These are phyloP conservation scores for Clonostachys chloroleuca DNA, from an alignment of 2,329 filamentous ascomycete species.

Conservation along the genomic window DNA sequence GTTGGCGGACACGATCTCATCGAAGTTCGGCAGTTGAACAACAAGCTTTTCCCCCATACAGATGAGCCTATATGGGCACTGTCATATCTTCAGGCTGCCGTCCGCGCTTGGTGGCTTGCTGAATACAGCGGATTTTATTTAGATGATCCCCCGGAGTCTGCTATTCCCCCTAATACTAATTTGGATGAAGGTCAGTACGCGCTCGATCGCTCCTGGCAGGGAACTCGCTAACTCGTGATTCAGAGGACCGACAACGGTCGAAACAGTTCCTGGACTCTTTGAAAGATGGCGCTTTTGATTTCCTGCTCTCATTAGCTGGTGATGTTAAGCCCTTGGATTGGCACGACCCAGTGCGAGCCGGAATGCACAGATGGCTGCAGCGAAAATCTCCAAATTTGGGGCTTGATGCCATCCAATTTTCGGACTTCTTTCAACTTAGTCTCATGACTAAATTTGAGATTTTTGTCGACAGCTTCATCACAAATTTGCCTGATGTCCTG, in stretches of 20 bases:
- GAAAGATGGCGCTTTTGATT: slow-evolving; percentile 88
- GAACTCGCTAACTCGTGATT: slow-evolving; percentile 16
- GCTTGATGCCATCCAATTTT: slow-evolving; percentile 64
- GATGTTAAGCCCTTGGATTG: slow-evolving; percentile 78
- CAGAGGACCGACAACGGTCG: slow-evolving; percentile 66
- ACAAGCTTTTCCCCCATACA: slow-evolving; percentile 58
- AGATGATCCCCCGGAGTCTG: slow-evolving; percentile 61
- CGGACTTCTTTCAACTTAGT: slow-evolving; percentile 65
- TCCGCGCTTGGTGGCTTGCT: slow-evolving; percentile 81
- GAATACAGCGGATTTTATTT: slow-evolving; percentile 90
- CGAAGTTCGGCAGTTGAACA: slow-evolving; percentile 68
- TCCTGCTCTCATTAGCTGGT: slow-evolving; percentile 78
- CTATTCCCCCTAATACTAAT: slow-evolving; percentile 54
- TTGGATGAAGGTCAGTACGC: slow-evolving; percentile 46
- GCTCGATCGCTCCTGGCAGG: neutral
- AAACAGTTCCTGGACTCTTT: slow-evolving; percentile 72
- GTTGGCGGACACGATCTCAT: slow-evolving; percentile 65
- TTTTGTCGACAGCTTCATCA: slow-evolving; percentile 89
- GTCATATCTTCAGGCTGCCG: slow-evolving; percentile 72
- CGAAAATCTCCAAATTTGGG: slow-evolving; percentile 70
- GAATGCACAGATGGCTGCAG: slow-evolving; percentile 77
- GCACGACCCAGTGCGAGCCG: slow-evolving; percentile 81
- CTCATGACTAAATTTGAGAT: slow-evolving; percentile 79
- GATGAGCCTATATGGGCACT: slow-evolving; percentile 70
- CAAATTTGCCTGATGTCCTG: slow-evolving; percentile 90